Percentiles rank a stretch among this genome's conserved stretches.
These are phyloP conservation scores for Candida manassasensis DNA, from an alignment of 805 yeast genomes.

Conservation along the genomic window DNA sequence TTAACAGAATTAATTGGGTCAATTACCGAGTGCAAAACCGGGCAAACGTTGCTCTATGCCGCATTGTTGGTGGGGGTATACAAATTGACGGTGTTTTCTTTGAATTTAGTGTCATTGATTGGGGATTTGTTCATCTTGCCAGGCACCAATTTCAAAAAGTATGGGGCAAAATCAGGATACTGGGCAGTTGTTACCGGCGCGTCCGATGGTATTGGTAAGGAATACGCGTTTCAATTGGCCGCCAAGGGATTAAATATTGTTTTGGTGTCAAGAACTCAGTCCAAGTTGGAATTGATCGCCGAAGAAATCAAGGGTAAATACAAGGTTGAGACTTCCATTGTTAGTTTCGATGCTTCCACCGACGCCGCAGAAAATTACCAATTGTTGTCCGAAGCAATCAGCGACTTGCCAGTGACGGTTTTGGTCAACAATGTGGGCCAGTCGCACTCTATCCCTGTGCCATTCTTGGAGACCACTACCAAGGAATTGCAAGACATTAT, in stretches of 20 bases:
- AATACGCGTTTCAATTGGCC: constrained; percentile 84
- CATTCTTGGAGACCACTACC: constrained; percentile 75
- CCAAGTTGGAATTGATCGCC: constrained; percentile 67
- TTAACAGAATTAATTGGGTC: constrained; percentile 10
- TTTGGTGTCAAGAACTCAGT: constrained; percentile 76
- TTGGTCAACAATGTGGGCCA: constrained; percentile 92
- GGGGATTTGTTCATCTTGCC: constrained; percentile 63
- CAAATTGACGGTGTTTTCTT: constrained; percentile 47
- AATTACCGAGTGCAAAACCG: constrained; percentile 10
- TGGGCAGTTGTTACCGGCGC: constrained; percentile 99
- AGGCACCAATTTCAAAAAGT: constrained; percentile 52
- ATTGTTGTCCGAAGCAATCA: constrained; percentile 42
- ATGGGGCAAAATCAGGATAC: constrained; percentile 66
- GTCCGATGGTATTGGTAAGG: constrained; percentile 96
- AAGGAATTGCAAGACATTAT: constrained; percentile 75
- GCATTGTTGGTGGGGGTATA: constrained; percentile 58
- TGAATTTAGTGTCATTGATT: constrained; percentile 52
- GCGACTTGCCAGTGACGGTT: constrained; percentile 60
- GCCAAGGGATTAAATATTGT: constrained; percentile 76
- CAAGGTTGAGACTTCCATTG: constrained; percentile 55
- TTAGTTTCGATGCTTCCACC: constrained; percentile 75
- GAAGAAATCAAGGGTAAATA: constrained; percentile 56
- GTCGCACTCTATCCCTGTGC: constrained; percentile 92
- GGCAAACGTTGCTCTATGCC: constrained; percentile 16
- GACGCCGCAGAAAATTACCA: constrained; percentile 58